These are phyloP conservation scores for Austroboletus festivus DNA, from an alignment of 768 basidiomycete genomes.

Conservation along the genomic window DNA sequence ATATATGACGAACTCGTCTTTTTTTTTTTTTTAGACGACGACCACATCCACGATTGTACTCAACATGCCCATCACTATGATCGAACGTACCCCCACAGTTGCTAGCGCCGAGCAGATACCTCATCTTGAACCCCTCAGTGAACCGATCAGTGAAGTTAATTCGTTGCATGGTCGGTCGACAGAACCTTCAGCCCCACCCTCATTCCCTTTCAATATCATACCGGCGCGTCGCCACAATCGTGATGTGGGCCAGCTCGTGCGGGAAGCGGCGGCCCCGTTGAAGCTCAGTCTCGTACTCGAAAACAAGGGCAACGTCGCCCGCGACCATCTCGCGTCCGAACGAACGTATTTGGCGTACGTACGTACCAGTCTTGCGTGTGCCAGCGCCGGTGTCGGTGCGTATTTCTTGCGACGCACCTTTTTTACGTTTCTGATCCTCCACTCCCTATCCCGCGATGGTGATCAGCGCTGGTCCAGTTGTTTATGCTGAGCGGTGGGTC, in stretches of 20 bases:
- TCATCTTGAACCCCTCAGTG: constrained; percentile 21
- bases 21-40: not conserved
- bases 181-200: not conserved
- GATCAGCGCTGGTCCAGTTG: constrained; percentile 53
- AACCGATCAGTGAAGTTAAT: constrained; percentile 5
- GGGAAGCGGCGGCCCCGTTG: constrained; percentile 2
- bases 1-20: no score
- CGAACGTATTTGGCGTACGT: constrained; percentile 63
- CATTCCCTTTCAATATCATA: not conserved
- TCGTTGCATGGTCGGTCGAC: constrained; percentile 6
- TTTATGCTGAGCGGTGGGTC: constrained; percentile 36
- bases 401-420: constrained; percentile 14
- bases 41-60: not conserved
- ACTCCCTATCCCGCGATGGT: not conserved
- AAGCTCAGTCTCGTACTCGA: constrained; percentile 40
- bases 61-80: constrained; percentile 20
- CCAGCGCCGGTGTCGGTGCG: constrained; percentile 59
- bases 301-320: constrained; percentile 60
- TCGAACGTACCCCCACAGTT: not conserved
- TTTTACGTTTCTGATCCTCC: not conserved
- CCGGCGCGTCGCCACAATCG: not conserved
- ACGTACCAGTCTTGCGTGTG: constrained; percentile 59
- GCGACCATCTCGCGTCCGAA: constrained; percentile 63
- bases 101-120: constrained; percentile 16
- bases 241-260: not conserved